Base-by-base conservation (phyloP, 768 basidiomycete genomes). In the Cystobasidium ongulense region DNA sequence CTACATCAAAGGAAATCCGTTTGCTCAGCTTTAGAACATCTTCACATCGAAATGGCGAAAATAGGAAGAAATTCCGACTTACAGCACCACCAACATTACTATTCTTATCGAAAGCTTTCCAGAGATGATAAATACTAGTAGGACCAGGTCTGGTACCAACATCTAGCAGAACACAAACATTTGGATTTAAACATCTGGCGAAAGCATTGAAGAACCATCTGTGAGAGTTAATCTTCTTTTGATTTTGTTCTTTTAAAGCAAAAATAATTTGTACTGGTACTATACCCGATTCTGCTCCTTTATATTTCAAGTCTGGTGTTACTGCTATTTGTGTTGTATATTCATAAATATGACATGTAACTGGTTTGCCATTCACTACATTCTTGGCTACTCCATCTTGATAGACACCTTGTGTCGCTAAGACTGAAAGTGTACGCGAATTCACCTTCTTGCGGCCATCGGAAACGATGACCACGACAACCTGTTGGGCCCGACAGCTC, bases 161-260 rank as follows among this genome's bases (percentile, higher is more conserved):
- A 76, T 98, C 95, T 62, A 98, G 83, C 29, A 98, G 84, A 27
- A 96, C 87, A 71, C 67, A 75, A 23, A 77, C 78, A 70, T 77
- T 78, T 13, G 77, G 79, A 53, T 76, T 89, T 33, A 97, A 52
- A 31, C 75, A 54, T 33, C 43, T 39, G 8, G 57, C 75, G 31
- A 75, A 75, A 25, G 75, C 94, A 80, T 96, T 97, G 82, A 98
- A 96, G 81, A 94, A 95, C 94, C 94, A 97, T 59, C 94, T 84
- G 78, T 96, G 94, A 62, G 89, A 91, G 81, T 94, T 95, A 81
- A 96, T 94, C 83, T 95, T 95, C 83, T 94, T 93, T 81, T 91
- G 90, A 80, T 95, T 95, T 82, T 90, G 88, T 82, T 92, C 90
- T 80, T 92, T 93, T 72, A 91, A 85, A 80, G 80, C 94, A 82